Conservation (phyloP, 495 filamentous ascomycete genomes). For the Aspergillus olivimuriae region DNA sequence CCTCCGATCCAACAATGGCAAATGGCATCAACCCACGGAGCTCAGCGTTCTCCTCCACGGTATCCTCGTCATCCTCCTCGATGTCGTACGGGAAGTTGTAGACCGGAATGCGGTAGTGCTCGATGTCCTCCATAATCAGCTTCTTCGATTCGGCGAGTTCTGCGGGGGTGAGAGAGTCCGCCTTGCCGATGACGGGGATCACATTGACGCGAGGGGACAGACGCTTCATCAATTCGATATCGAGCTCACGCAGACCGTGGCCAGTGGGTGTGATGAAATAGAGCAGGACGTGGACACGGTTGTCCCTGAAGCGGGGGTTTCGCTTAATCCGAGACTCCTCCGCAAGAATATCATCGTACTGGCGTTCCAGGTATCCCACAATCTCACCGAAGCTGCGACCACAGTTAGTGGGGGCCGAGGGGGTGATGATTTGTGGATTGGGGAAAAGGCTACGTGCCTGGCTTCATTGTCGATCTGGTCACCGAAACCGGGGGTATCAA, state of each 20-base stretch:
- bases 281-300: conserved; percentile 93
- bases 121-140: conserved; percentile 99
- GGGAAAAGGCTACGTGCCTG: conserved; percentile 55
- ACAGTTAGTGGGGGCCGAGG: conserved; percentile 20
- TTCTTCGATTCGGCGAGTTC: conserved; percentile 99
- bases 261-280: conserved; percentile 99
- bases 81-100: conserved; percentile 99
- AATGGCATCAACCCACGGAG: conserved; percentile 96
- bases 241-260: conserved; percentile 95
- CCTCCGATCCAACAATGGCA: conserved; percentile 95
- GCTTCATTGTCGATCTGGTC: conserved; percentile 99
- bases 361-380: conserved; percentile 92
- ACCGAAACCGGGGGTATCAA: conserved; percentile 97
- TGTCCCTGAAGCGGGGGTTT: conserved; percentile 98
- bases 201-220: conserved; percentile 97
- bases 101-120: conserved; percentile 98
- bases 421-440: neutral
- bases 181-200: conserved; percentile 97
- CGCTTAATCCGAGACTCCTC: conserved; percentile 99
- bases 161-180: conserved; percentile 91
- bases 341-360: conserved; percentile 98
- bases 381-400: conserved; percentile 82
- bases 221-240: conserved; percentile 99
- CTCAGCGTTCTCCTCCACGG: conserved; percentile 97
- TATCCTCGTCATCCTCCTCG: conserved; percentile 98